Evolutionary conservation across 768 basidiomycete species (phyloP).

Genomic region (Lanmaoa rubissima): DNA sequence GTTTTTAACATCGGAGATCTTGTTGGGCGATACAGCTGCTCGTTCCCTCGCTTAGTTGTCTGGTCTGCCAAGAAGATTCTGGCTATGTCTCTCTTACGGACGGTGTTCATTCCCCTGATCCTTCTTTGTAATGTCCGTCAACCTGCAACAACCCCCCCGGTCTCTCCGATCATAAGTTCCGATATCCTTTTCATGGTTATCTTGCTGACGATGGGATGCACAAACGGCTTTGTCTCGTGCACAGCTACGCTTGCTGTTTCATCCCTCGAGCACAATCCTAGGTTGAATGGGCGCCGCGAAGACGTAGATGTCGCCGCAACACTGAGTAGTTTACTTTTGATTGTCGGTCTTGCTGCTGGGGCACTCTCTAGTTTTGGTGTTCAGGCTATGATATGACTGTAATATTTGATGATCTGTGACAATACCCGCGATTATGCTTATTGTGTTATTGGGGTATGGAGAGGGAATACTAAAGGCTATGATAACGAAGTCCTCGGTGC

Average conservation of each 20-base stretch:
- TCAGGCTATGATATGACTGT: constrained; percentile 49
- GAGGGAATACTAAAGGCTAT: constrained; percentile 1
- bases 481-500: constrained; percentile 42
- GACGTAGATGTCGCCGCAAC: constrained; percentile 88
- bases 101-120: constrained; percentile 82
- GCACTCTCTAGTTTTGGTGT: constrained; percentile 83
- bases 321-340: constrained; percentile 73
- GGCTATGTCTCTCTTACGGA: constrained; percentile 62
- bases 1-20: constrained; percentile 75
- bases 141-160: constrained; percentile 28
- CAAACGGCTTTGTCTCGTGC: constrained; percentile 80
- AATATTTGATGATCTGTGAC: background rate
- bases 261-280: constrained; percentile 76
- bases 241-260: constrained; percentile 81
- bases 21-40: constrained; percentile 64
- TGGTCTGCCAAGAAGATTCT: constrained; percentile 69
- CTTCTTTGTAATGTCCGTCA: constrained; percentile 84
- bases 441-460: background rate
- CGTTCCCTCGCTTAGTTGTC: constrained; percentile 59
- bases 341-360: constrained; percentile 72
- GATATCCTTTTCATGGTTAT: constrained; percentile 75
- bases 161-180: constrained; percentile 58
- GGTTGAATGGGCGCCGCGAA: constrained; percentile 61
- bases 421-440: background rate
- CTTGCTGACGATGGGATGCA: constrained; percentile 67